phyloP scores from a whole-genome alignment of 2,329 filamentous ascomycete species.

The Trichoderma afroharzianum region DNA sequence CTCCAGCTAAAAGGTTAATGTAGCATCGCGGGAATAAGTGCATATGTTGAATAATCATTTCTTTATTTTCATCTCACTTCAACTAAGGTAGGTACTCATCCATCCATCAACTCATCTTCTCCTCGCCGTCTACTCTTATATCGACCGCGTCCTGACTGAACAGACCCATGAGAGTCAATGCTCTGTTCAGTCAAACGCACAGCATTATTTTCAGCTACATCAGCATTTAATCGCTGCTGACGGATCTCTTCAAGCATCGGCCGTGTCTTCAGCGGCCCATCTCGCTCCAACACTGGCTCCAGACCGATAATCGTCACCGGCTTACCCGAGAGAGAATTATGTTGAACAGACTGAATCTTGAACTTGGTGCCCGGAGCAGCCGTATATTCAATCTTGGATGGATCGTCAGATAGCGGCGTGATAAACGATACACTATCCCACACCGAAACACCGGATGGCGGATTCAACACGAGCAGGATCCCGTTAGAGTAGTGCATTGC shows the following conservation, averaged over 20 bases:
- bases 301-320: background rate
- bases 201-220: background rate
- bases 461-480: background rate
- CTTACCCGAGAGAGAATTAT: background rate
- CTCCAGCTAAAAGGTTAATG: background rate
- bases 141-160: background rate
- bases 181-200: background rate
- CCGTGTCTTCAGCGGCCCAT: background rate
- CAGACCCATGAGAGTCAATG: background rate
- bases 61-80: background rate
- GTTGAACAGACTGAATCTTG: background rate
- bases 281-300: background rate
- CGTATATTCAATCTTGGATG: conserved; percentile 5
- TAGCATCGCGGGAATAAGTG: background rate
- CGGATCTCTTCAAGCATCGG: background rate
- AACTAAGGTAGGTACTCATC: background rate
- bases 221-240: background rate
- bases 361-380: conserved; percentile 5
- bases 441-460: background rate
- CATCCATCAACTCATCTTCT: background rate
- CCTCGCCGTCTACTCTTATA: background rate
- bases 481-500: conserved; percentile 17
- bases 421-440: conserved; percentile 8
- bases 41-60: background rate
- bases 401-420: conserved; percentile 17